Evolutionary conservation across 495 filamentous ascomycete species (phyloP).

Genomic region (Aspergillus funiculosus): DNA sequence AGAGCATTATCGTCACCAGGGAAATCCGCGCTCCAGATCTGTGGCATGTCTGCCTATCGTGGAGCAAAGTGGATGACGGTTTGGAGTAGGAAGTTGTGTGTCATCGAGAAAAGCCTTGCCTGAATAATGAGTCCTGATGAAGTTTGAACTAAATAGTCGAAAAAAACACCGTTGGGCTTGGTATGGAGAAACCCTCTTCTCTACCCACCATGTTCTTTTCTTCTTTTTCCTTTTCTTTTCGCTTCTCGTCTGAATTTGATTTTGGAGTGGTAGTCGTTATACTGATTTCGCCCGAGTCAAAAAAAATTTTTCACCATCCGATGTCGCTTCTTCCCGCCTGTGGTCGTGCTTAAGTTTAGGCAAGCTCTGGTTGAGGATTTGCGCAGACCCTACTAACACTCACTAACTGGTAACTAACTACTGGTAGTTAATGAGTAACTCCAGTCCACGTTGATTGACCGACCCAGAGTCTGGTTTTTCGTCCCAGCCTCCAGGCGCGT

Average conservation of each 20-base stretch:
- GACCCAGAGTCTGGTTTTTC: conserved; percentile 9
- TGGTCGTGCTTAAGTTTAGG: conserved; percentile 4
- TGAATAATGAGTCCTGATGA: too few species aligned
- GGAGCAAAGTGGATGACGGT: too few species aligned
- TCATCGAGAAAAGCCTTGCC: background rate
- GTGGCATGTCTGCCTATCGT: background rate
- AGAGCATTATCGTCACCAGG: too few species aligned
- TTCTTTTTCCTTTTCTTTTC: conserved; percentile 3
- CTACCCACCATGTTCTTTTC: conserved; percentile 1
- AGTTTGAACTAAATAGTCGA: conserved; percentile 2
- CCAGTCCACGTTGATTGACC: too few species aligned
- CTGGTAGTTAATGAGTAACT: too few species aligned
- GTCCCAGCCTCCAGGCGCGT: background rate
- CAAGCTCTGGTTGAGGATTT: conserved; percentile 17
- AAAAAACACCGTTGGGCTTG: conserved; percentile 11
- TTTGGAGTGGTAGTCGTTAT: too few species aligned
- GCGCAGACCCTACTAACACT: background rate
- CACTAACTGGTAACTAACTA: too few species aligned
- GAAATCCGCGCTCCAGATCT: too few species aligned
- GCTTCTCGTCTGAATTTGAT: background rate
- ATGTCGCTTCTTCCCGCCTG: background rate
- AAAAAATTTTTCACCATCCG: background rate
- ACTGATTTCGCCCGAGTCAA: background rate
- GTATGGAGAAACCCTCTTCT: conserved; percentile 6
- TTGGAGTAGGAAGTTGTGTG: background rate